These are phyloP conservation scores for Serendipita vermifera DNA, from an alignment of 768 basidiomycete species.

Conservation along the genomic window DNA sequence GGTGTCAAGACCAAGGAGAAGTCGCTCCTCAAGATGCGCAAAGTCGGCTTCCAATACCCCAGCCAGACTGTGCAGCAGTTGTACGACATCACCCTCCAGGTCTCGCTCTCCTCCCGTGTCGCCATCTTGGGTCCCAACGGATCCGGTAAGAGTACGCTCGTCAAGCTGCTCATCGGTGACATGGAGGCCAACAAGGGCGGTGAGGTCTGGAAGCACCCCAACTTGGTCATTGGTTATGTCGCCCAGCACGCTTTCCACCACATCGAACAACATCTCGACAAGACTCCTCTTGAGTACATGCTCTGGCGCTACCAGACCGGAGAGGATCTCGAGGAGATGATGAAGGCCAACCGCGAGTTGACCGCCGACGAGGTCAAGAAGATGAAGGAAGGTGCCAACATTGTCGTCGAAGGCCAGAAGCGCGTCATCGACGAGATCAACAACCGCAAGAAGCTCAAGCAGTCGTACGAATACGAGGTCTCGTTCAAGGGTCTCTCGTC, in stretches of 20 bases:
- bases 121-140: conserved; percentile 98
- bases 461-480: conserved; percentile 97
- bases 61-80: conserved; percentile 75
- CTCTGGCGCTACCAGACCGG: conserved; percentile 99
- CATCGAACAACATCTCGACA: conserved; percentile 96
- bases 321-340: conserved; percentile 94
- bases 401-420: conserved; percentile 90
- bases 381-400: conserved; percentile 88
- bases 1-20: conserved; percentile 99
- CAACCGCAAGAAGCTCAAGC: conserved; percentile 93
- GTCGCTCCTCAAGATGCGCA: conserved; percentile 92
- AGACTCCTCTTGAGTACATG: conserved; percentile 98
- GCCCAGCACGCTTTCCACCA: conserved; percentile 99
- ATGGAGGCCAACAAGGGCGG: conserved; percentile 93
- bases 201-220: conserved; percentile 98
- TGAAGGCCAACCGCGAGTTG: conserved; percentile 81
- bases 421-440: conserved; percentile 85
- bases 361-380: conserved; percentile 77
- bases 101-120: conserved; percentile 95
- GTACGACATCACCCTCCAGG: conserved; percentile 90
- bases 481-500: conserved; percentile 91
- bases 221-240: conserved; percentile 98
- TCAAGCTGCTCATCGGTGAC: conserved; percentile 93
- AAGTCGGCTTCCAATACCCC: conserved; percentile 95
- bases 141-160: conserved; percentile 94